Conservation (phyloP, 2,329 filamentous ascomycete genomes). For the Penicillium sp. region DNA sequence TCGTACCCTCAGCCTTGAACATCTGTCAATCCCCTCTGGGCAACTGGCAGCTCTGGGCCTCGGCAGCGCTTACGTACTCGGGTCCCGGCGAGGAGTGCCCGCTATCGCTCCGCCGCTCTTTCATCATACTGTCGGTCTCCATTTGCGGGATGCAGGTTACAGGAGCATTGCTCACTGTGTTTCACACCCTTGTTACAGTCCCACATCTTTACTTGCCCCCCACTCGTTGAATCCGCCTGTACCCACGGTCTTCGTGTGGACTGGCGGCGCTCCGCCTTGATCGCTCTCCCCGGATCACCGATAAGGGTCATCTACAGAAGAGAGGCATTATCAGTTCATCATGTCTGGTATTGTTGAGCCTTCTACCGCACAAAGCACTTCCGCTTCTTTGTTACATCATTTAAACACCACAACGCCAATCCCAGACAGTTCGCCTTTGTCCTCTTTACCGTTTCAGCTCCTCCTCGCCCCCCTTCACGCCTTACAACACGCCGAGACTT, state of each 20-base stretch:
- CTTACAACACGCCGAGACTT: constrained; percentile 37
- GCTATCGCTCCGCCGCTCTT: constrained; percentile 9
- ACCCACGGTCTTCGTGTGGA: not conserved
- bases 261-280: constrained; percentile 10
- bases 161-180: constrained; percentile 19
- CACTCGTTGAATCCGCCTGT: not conserved
- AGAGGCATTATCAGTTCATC: constrained; percentile 9
- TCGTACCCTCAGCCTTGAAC: not conserved
- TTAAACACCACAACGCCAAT: constrained; percentile 21
- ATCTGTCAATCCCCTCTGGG: not conserved
- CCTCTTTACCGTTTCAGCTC: constrained; percentile 33
- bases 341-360: constrained; percentile 29
- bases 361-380: constrained; percentile 21
- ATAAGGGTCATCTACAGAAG: constrained; percentile 16
- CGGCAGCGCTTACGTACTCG: constrained; percentile 16
- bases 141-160: constrained; percentile 14
- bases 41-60: not conserved
- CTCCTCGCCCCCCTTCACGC: constrained; percentile 40
- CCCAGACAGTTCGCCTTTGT: constrained; percentile 22
- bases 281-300: constrained; percentile 21
- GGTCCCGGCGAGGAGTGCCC: constrained; percentile 8
- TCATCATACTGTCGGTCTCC: not conserved
- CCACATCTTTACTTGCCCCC: not conserved
- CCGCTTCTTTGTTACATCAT: constrained; percentile 20
- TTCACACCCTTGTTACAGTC: not conserved